Percentiles rank a stretch among this genome's conserved stretches.
Evolutionary conservation across 352 stramenopile species (phyloP).

Genomic region (Globisporangium solare): DNA sequence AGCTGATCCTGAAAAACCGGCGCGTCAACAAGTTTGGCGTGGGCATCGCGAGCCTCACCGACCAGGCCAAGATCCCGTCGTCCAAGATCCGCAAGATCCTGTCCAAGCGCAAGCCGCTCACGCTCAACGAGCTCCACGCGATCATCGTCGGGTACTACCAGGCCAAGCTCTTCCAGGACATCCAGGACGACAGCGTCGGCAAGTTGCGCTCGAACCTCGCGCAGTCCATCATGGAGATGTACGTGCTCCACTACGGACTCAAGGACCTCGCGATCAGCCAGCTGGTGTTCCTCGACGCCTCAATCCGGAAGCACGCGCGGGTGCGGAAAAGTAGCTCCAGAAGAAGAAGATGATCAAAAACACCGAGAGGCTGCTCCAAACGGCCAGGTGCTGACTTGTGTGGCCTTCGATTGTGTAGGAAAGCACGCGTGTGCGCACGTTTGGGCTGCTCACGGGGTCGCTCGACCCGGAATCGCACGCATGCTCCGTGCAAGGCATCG

Average conservation of each 20-base stretch:
- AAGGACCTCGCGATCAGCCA: constrained; percentile 79
- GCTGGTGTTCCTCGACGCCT: constrained; percentile 71
- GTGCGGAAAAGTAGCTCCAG: constrained; percentile 16
- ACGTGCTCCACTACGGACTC: constrained; percentile 73
- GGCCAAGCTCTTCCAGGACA: constrained; percentile 77
- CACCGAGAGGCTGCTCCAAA: no score
- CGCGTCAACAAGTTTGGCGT: constrained; percentile 60
- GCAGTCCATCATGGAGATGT: constrained; percentile 85
- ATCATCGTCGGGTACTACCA: constrained; percentile 80
- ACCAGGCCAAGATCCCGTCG: constrained; percentile 62
- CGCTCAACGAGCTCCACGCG: constrained; percentile 59
- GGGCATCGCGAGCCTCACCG: constrained; percentile 74
- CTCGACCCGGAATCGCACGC: constrained; percentile 73
- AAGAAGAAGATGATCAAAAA: neutral
- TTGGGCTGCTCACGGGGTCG: constrained; percentile 64
- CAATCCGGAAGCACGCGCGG: constrained; percentile 57
- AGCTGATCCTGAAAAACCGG: constrained; percentile 56
- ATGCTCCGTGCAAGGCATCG: constrained; percentile 65
- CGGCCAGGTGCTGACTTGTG: no score
- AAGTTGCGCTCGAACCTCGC: constrained; percentile 52
- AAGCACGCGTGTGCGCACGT: constrained; percentile 60
- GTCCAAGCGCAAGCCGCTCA: constrained; percentile 66
- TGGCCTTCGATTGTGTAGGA: constrained; percentile 23
- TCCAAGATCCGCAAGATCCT: constrained; percentile 76
- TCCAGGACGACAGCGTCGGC: constrained; percentile 57